phyloP scores from a whole-genome alignment of 768 basidiomycete species.

The Boletus reticuloceps region DNA sequence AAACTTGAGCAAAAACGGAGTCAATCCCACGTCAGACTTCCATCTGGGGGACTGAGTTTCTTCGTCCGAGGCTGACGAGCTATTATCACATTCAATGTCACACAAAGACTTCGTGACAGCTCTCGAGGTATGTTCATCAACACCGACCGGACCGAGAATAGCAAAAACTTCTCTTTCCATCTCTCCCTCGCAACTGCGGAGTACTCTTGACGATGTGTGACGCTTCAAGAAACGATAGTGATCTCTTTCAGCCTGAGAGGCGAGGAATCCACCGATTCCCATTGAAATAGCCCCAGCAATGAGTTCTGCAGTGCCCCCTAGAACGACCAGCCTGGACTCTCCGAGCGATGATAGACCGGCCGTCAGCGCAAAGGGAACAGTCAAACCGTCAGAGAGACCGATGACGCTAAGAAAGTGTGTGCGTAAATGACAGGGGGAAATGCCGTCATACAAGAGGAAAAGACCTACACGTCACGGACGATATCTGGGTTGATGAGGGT shows the following conservation, averaged over 20 bases:
- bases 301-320: conserved; percentile 94
- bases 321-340: conserved; percentile 85
- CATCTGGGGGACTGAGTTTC: conserved; percentile 60
- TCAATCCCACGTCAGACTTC: conserved; percentile 81
- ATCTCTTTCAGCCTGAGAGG: conserved; percentile 94
- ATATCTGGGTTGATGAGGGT: conserved; percentile 84
- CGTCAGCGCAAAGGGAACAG: conserved; percentile 88
- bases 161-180: conserved; percentile 94
- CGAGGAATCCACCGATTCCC: conserved; percentile 98
- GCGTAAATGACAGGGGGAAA: background rate
- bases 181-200: conserved; percentile 87
- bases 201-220: conserved; percentile 77
- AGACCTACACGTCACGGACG: conserved; percentile 76
- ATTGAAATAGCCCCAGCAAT: conserved; percentile 96
- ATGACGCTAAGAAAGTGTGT: conserved; percentile 57
- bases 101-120: conserved; percentile 76
- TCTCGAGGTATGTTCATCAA: conserved; percentile 77
- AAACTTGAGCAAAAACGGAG: conserved; percentile 93
- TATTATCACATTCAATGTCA: conserved; percentile 54
- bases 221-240: conserved; percentile 81
- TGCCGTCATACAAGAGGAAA: background rate
- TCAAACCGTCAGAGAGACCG: conserved; percentile 87
- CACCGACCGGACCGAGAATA: conserved; percentile 85
- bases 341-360: conserved; percentile 90
- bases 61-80: conserved; percentile 38